Conservation (phyloP, 352 stramenopile species). For the Phytophthora fragariae region DNA sequence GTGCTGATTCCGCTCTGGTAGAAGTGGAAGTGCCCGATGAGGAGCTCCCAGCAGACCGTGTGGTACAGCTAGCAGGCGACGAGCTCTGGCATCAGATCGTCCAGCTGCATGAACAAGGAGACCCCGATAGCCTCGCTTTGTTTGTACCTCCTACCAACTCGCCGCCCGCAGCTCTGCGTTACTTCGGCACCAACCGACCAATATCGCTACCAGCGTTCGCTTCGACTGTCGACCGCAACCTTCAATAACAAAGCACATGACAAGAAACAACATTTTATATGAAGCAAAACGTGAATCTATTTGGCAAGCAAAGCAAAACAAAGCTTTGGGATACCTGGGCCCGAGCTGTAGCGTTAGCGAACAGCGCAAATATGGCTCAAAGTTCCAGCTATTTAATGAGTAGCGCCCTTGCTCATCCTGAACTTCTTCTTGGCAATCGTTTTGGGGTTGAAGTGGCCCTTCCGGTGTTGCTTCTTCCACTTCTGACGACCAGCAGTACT, state of each 20-base stretch:
- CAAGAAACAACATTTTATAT: conserved; percentile 13
- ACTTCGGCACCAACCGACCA: conserved; percentile 56
- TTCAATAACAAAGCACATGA: conserved; percentile 24
- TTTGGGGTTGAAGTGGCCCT: conserved; percentile 94
- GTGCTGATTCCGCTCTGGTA: conserved; percentile 62
- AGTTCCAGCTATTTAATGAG: conserved; percentile 51
- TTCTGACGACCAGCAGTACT: conserved; percentile 94
- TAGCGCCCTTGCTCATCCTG: conserved; percentile 73
- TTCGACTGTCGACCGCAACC: conserved; percentile 47
- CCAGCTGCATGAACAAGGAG: conserved; percentile 44
- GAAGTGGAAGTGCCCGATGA: conserved; percentile 48
- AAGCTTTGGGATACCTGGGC: conserved; percentile 23
- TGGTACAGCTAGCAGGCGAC: conserved; percentile 45
- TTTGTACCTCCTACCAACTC: conserved; percentile 71
- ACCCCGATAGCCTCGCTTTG: conserved; percentile 42
- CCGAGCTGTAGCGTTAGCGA: conserved; percentile 2
- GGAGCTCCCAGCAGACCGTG: conserved; percentile 39
- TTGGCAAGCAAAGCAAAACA: conserved; percentile 45
- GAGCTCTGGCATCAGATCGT: conserved; percentile 63
- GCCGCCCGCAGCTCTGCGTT: conserved; percentile 67
- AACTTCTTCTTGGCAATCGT: conserved; percentile 89
- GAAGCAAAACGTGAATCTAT: conserved; percentile 51
- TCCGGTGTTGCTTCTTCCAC: conserved; percentile 92
- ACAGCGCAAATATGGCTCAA: conserved; percentile 2
- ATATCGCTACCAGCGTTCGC: conserved; percentile 62